Evolutionary conservation across 345 rosid genomes (phyloP).

Genomic region (Pseudoturritis turrita): DNA sequence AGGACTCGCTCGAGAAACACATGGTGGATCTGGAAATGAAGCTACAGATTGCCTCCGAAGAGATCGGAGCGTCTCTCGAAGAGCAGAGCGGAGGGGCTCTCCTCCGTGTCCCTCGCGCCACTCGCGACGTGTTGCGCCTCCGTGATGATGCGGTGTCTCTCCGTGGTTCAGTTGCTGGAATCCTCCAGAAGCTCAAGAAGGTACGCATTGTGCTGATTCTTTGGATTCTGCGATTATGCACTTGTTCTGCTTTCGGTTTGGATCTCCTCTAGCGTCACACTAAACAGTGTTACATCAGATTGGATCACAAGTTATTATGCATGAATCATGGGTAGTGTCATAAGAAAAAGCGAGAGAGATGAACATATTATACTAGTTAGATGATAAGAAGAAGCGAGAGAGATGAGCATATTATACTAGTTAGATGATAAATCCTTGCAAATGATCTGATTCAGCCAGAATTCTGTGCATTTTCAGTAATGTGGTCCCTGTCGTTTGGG

Average conservation of each 20-base stretch:
- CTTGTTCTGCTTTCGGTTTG: not conserved
- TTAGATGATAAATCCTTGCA: not conserved
- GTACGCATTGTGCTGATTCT: slow-evolving; percentile 28
- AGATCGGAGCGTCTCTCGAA: slow-evolving; percentile 92
- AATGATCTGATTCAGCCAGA: not conserved
- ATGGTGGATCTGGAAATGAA: slow-evolving; percentile 97
- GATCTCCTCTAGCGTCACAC: not conserved
- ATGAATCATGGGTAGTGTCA: not conserved
- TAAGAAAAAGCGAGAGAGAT: not conserved
- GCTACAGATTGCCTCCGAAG: slow-evolving; percentile 97
- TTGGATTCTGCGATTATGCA: not conserved
- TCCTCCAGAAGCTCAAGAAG: slow-evolving; percentile 91
- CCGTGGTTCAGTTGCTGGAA: slow-evolving; percentile 70
- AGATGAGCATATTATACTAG: not conserved
- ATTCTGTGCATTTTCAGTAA: not conserved
- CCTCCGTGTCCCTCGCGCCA: slow-evolving; percentile 93
- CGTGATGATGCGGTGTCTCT: slow-evolving; percentile 90
- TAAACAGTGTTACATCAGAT: not conserved
- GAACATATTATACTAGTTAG: too few species aligned
- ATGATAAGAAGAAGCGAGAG: not conserved
- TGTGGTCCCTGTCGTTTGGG: not conserved
- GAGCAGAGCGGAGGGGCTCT: slow-evolving; percentile 86
- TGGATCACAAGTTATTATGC: not conserved
- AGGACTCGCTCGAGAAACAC: slow-evolving; percentile 83
- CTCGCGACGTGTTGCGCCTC: slow-evolving; percentile 88